Evolutionary conservation across 768 basidiomycete species (phyloP).

Genomic region (Plicaturopsis crispa): DNA sequence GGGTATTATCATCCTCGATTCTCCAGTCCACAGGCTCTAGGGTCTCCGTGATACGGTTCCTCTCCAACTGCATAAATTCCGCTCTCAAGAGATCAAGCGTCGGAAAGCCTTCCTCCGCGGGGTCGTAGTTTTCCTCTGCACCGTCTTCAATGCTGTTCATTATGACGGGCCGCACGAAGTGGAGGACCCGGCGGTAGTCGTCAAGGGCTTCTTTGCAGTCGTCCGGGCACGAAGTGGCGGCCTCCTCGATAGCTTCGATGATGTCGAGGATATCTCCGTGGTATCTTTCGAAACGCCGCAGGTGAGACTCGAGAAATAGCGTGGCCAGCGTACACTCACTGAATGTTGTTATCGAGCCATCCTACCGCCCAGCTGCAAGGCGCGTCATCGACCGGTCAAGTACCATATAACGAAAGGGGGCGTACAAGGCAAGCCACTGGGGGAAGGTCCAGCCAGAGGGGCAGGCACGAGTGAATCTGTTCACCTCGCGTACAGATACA

Average conservation of each 20-base stretch:
- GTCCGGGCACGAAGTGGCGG: too few relatives aligned
- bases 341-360: conserved; percentile 19
- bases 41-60: conserved; percentile 1
- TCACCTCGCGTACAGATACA: conserved; percentile 13
- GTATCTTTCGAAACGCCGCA: too few relatives aligned
- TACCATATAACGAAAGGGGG: conserved; percentile 1
- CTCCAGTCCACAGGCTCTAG: conserved; percentile 10
- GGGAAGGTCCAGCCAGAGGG: conserved; percentile 15
- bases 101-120: conserved; percentile 4
- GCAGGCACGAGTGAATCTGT: conserved; percentile 13
- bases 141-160: conserved; percentile 6
- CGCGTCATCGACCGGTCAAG: neutral
- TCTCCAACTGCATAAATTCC: conserved; percentile 9
- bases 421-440: conserved; percentile 4
- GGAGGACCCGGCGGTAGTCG: too few relatives aligned
- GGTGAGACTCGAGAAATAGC: conserved; percentile 14
- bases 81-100: conserved; percentile 5
- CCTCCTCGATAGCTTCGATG: conserved; percentile 4
- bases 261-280: conserved; percentile 6
- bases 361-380: conserved; percentile 18
- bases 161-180: conserved; percentile 10
- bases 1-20: too few relatives aligned
- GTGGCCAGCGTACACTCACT: too few relatives aligned
- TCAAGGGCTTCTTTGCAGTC: too few relatives aligned
- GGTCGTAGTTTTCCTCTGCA: neutral